Base-by-base conservation (phyloP, 768 basidiomycete genomes). In the Russula abietina region DNA sequence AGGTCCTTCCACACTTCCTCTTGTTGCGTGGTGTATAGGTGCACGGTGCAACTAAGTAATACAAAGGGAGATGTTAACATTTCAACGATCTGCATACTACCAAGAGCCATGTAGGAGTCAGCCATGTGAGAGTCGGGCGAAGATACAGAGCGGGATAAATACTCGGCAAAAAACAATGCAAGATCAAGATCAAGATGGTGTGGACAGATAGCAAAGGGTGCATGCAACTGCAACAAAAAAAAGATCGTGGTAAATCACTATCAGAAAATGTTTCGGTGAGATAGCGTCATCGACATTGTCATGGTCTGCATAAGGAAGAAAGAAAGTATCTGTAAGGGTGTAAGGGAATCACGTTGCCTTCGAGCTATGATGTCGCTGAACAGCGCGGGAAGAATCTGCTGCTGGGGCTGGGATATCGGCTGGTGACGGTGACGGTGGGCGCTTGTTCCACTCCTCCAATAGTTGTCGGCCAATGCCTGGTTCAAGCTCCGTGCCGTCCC, bases 401-500 rank as follows among this genome's bases (percentile, higher is more conserved):
- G 36, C 12, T 36, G 36, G 3, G 11, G 65, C 52, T 65, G 53
- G 22, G 41, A 19, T 48, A 68, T 24, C 69, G 2, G 36, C 12
- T 6, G 51, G 52, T 66, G 60, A 67, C 48, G 51, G 52, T 66
- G 60, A 67, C 48, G 63, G 67, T 3, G 62, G 70, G 22, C 80
- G 73, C 51, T 65, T 71, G 46, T 76, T 72, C 91, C 91, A 93
- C 67, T 89, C 87, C 6, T 85, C 83, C 60, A 94, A 58, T 43
- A 94, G 72, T 65, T 73, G 77, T 67, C 83, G 79, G 28, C 90
- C 91, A 16, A 91, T 81, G 1, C 69, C 70, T 2, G 94, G 93
- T 71, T 98, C 95, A 22, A 98, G 72, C 71, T 98, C 95, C 1
- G 94, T 97, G 19, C 95, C 95, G 71, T 95, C 92, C 53, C 91